These are phyloP conservation scores for Salix exigua DNA, from an alignment of 345 rosid genomes.

Conservation along the genomic window DNA sequence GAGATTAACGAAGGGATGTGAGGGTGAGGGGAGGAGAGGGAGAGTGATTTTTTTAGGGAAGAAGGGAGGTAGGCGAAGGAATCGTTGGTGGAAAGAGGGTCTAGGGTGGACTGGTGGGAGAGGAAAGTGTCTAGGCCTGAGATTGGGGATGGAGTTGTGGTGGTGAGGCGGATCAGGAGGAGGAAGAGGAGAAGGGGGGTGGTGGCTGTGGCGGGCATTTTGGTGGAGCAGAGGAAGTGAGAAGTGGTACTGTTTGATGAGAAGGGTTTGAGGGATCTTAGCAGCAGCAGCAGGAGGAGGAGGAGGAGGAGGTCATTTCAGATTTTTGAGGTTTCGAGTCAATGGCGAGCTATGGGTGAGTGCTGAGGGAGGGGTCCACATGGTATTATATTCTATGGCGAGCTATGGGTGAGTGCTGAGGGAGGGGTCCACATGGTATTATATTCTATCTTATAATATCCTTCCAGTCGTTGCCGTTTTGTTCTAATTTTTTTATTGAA, in stretches of 20 bases:
- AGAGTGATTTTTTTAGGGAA: conserved; percentile 24
- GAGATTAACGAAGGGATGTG: conserved; percentile 13
- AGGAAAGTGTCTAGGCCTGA: conserved; percentile 34
- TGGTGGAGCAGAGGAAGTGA: background rate
- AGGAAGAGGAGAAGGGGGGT: background rate
- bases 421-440: no score
- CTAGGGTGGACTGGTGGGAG: conserved; percentile 27
- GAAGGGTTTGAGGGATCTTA: background rate
- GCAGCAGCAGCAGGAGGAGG: background rate
- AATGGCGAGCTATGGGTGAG: background rate
- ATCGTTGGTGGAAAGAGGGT: conserved; percentile 68
- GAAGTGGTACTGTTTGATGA: background rate
- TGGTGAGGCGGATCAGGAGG: conserved; percentile 1
- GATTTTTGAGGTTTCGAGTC: background rate
- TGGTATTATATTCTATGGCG: background rate
- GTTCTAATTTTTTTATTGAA: no score
- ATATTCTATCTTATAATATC: no score
- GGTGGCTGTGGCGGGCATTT: conserved; percentile 17
- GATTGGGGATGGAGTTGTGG: conserved; percentile 10
- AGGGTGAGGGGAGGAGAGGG: conserved; percentile 8
- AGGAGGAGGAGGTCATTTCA: background rate
- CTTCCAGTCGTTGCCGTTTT: no score
- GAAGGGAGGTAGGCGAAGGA: conserved; percentile 20
- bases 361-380: no score
- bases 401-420: background rate